These are phyloP conservation scores for Malus sylvestris DNA, from an alignment of 306 rosid genomes.

Conservation along the genomic window DNA sequence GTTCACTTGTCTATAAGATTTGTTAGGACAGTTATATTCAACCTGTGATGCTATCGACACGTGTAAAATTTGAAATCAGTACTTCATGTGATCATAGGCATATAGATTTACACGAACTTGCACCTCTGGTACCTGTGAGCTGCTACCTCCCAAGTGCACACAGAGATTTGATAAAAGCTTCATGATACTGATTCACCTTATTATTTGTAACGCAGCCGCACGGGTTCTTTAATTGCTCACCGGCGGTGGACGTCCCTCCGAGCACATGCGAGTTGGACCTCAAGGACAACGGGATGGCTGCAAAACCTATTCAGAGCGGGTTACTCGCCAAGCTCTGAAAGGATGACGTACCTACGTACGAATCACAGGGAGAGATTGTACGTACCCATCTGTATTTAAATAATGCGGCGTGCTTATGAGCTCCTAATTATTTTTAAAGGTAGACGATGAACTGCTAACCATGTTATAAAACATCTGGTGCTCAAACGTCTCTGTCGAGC, in stretches of 20 bases:
- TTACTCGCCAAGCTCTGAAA: conserved; percentile 53
- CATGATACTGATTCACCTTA: background rate
- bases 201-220: conserved; percentile 51
- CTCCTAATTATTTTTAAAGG: too few relatives aligned
- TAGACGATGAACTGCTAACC: too few relatives aligned
- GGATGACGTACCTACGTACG: background rate
- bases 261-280: conserved; percentile 51
- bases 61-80: background rate
- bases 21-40: background rate
- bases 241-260: conserved; percentile 72
- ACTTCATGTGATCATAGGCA: background rate
- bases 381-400: too few relatives aligned
- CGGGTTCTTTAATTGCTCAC: conserved; percentile 73
- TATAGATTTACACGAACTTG: too few relatives aligned
- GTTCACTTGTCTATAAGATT: background rate
- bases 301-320: conserved; percentile 55
- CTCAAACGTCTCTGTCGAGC: too few relatives aligned
- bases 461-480: too few relatives aligned
- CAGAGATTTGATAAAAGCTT: background rate
- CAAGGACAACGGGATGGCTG: conserved; percentile 45
- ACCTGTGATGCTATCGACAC: background rate
- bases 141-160: background rate
- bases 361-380: too few relatives aligned
- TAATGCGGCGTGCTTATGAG: too few relatives aligned
- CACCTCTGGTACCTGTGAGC: too few relatives aligned